Conservation (phyloP, 345 rosid species). For the Pugionium cornutum region DNA sequence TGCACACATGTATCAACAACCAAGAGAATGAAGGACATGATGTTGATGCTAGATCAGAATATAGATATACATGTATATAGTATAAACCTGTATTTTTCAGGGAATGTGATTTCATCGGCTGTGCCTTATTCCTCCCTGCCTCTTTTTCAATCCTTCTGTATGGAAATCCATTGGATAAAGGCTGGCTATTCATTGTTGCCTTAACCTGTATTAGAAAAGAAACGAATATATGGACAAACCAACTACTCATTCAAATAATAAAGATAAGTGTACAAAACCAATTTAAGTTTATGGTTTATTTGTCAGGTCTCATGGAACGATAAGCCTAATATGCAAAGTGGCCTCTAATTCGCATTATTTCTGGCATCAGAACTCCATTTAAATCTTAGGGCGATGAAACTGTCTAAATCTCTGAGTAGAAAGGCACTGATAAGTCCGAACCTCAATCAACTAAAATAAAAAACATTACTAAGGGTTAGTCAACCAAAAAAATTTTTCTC, state of each 20-base stretch:
- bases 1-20: conserved; percentile 41
- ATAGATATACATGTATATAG: not conserved
- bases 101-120: conserved; percentile 53
- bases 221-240: not conserved
- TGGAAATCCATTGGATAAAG: conserved; percentile 64
- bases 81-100: conserved; percentile 51
- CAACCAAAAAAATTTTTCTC: not conserved
- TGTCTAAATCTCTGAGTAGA: not conserved
- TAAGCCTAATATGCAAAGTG: conserved; percentile 1
- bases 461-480: not conserved
- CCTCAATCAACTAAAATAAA: not conserved
- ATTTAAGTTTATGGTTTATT: not conserved
- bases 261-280: conserved; percentile 8
- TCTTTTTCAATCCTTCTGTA: conserved; percentile 61
- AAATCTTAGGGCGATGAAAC: not conserved
- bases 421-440: not conserved
- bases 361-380: not conserved
- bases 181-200: conserved; percentile 59
- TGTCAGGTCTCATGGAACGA: conserved; percentile 6
- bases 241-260: not conserved
- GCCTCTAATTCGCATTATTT: not conserved
- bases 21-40: conserved; percentile 22
- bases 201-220: conserved; percentile 23
- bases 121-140: conserved; percentile 51
- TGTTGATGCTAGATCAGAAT: conserved; percentile 8